A percentile compares a stretch with the other conserved stretches of the same genome.
Conservation (phyloP, 1,284 basidiomycete genomes). For the Irpex sp. region DNA sequence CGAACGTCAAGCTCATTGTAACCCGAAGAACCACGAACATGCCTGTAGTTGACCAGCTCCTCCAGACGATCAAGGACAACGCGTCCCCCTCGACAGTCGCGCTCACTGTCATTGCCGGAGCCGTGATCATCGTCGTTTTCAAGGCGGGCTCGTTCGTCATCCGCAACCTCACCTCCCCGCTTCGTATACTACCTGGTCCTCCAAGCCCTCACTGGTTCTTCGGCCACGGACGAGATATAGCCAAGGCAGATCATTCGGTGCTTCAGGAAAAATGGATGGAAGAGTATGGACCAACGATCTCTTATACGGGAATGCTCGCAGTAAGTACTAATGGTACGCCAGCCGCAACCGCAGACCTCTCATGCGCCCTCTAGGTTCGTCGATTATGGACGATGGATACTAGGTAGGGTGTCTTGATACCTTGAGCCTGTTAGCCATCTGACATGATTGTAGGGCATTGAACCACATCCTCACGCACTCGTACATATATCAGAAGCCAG, state of each 20-base stretch:
- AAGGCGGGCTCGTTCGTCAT: not conserved
- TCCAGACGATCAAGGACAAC: not conserved
- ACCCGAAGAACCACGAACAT: too few species aligned
- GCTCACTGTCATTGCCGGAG: not conserved
- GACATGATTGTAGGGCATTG: constrained; percentile 33
- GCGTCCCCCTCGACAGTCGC: not conserved
- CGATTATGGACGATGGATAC: constrained; percentile 7
- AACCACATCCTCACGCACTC: constrained; percentile 46
- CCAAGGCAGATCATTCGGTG: constrained; percentile 33
- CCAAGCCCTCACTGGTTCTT: constrained; percentile 44
- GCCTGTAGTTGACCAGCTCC: not conserved
- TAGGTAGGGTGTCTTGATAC: not conserved
- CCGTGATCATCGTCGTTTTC: not conserved
- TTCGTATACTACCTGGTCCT: constrained; percentile 49
- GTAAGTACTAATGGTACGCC: not conserved
- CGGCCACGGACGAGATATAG: constrained; percentile 49
- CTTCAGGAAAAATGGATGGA: constrained; percentile 52
- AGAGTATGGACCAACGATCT: constrained; percentile 45
- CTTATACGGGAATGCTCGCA: not conserved
- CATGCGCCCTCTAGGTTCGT: not conserved
- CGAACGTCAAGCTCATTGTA: too few species aligned
- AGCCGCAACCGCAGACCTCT: not conserved
- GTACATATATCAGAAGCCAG: constrained; percentile 45
- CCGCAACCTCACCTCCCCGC: constrained; percentile 31
- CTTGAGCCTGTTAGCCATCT: not conserved